Evolutionary conservation across 2,329 filamentous ascomycete species (phyloP).

Genomic region (Fusarium coffeatum): DNA sequence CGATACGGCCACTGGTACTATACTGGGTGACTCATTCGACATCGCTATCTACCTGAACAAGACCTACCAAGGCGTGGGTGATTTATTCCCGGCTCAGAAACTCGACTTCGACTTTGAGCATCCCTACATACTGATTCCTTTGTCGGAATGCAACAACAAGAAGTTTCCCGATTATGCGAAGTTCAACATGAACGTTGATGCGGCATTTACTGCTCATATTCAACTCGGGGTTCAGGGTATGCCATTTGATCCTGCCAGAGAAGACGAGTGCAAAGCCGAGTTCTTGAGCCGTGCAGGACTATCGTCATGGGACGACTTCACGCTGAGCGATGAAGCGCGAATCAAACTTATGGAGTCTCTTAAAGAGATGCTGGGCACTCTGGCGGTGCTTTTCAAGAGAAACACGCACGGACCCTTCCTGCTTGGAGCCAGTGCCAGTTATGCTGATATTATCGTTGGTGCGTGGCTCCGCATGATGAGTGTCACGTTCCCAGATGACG

Average conservation of each 20-base stretch:
- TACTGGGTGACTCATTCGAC: constrained; percentile 72
- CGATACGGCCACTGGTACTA: constrained; percentile 55
- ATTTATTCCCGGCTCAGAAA: constrained; percentile 60
- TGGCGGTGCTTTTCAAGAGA: constrained; percentile 55
- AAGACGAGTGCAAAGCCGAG: constrained; percentile 57
- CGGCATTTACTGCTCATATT: constrained; percentile 61
- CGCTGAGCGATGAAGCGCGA: constrained; percentile 54
- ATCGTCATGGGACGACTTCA: constrained; percentile 57
- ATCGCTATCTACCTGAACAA: constrained; percentile 71
- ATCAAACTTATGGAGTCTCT: constrained; percentile 55
- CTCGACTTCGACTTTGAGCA: constrained; percentile 54
- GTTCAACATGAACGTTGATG: constrained; percentile 68
- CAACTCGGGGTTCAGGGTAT: constrained; percentile 56
- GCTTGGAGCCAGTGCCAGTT: constrained; percentile 57
- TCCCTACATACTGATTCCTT: constrained; percentile 45
- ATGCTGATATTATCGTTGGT: constrained; percentile 69
- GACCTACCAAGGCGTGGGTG: constrained; percentile 60
- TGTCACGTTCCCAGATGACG: constrained; percentile 54
- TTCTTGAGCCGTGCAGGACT: constrained; percentile 61
- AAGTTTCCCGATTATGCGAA: constrained; percentile 54
- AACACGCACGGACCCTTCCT: constrained; percentile 61
- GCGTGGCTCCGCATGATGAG: constrained; percentile 64
- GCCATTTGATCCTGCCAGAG: constrained; percentile 63
- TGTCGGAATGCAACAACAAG: constrained; percentile 49
- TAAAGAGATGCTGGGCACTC: constrained; percentile 53